phyloP scores from a whole-genome alignment of 2,329 filamentous ascomycete genomes.

The Fusarium sp. region DNA sequence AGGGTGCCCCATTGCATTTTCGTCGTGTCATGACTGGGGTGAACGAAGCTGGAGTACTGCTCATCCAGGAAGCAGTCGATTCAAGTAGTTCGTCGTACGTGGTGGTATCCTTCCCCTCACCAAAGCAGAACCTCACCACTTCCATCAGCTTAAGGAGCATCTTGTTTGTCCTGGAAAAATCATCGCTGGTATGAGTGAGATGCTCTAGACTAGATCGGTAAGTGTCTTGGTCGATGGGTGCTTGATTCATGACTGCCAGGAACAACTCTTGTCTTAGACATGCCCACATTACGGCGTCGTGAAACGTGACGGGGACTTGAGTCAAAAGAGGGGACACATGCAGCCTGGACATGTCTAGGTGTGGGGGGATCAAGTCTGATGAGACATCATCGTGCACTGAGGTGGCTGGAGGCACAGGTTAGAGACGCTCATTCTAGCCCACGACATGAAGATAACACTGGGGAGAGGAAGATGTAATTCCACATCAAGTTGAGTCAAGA shows the following conservation, averaged over 20 bases:
- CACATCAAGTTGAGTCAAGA: not conserved
- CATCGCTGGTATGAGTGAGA: constrained; percentile 21
- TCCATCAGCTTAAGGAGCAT: constrained; percentile 42
- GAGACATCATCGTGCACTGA: not conserved
- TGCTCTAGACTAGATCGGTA: not conserved
- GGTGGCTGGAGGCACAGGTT: not conserved
- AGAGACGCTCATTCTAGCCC: not conserved
- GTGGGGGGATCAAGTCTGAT: not conserved
- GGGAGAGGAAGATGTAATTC: too few species aligned
- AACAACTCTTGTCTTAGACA: constrained; percentile 38
- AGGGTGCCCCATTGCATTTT: constrained; percentile 1
- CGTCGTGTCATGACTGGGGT: constrained; percentile 35
- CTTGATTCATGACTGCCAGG: constrained; percentile 34
- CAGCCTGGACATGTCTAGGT: not conserved
- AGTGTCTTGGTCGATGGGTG: constrained; percentile 12
- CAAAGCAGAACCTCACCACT: constrained; percentile 44
- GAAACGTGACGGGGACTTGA: not conserved
- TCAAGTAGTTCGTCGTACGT: constrained; percentile 34
- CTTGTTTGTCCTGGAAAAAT: constrained; percentile 33
- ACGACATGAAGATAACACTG: too few species aligned
- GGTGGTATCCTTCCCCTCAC: constrained; percentile 24
- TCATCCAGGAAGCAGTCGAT: constrained; percentile 40
- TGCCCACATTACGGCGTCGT: constrained; percentile 16
- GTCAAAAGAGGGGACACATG: not conserved
- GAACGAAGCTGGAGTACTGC: constrained; percentile 41